Base-by-base conservation (phyloP, 768 basidiomycete species). In the Serendipita vermifera region DNA sequence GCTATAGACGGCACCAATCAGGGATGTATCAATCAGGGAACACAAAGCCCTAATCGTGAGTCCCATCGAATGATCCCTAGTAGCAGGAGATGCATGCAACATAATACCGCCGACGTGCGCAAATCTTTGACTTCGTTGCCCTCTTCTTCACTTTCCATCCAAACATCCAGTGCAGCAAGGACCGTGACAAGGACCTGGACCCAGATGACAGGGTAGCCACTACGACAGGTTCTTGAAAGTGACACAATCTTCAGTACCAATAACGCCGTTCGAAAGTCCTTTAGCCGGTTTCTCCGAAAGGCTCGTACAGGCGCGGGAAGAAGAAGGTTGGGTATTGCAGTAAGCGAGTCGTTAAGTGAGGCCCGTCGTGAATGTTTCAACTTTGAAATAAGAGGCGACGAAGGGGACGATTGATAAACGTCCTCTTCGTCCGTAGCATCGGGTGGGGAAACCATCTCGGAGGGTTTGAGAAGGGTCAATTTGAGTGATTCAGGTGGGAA, bases 131-230 rank as follows among this genome's bases (percentile, higher is more conserved):
- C 72, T n/a, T 11, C 3, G 2, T 31, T 51, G 1, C 46, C 46
- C 9, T 51, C 46, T 51, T 51, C 46, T 15, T 51, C 46, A n/a
- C 29, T 31, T 29, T 51, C 46, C 46, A 27, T 22, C 64, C 74
- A 67, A 11, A 73, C 75, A 65, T 80, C 78, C 20, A 67, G 57
- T 26, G 77, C 61, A 2, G 75, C 75, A 1, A 73, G 68, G 1
- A 62, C 59, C 5, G 70, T 64, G 35, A 73, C 63, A 13, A 63
- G 55, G 0, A 57, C 65, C 54, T 68, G 41, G 3, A 69, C 53
- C 26, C 65, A 55, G 1, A 65, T 62, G 33, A 66, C 66, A 5
- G 63, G 53, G 11, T 55, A 62, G 0, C 58, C 43, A 9, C 22
- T n/a, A 26, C 60, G 56, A 58, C 69, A 72, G 32, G 69, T 38